Percentiles rank a stretch among this genome's conserved stretches.
Evolutionary conservation across 495 filamentous ascomycete genomes (phyloP).

Genomic region (Penicillium arizonense): DNA sequence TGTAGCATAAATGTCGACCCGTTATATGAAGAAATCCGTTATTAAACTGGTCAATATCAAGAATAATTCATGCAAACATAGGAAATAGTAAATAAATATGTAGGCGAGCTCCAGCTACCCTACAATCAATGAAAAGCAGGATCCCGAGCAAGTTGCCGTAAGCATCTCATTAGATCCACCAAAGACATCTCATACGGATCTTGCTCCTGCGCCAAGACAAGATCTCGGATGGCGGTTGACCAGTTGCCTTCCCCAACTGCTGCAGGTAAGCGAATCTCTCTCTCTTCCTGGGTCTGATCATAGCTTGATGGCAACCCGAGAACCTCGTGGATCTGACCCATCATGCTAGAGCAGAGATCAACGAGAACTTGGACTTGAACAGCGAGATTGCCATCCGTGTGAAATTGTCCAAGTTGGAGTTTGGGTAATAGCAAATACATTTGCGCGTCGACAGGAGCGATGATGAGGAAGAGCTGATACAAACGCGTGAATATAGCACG

Average conservation of each 20-base stretch:
- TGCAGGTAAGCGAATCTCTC: not conserved
- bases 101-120: too few species aligned
- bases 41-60: too few species aligned
- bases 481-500: conserved; percentile 17
- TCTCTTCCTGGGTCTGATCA: not conserved
- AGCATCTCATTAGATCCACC: conserved; percentile 17
- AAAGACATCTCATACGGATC: conserved; percentile 4
- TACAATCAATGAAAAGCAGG: conserved; percentile 1
- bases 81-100: too few species aligned
- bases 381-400: conserved; percentile 12
- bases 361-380: conserved; percentile 13
- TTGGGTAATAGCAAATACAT: conserved; percentile 12
- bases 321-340: conserved; percentile 13
- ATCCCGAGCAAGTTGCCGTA: conserved; percentile 14
- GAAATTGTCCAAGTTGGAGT: conserved; percentile 9
- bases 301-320: conserved; percentile 2
- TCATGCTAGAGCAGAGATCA: conserved; percentile 15
- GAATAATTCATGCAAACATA: too few species aligned
- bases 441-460: conserved; percentile 13
- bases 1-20: too few species aligned
- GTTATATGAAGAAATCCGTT: too few species aligned
- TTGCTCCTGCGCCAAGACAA: conserved; percentile 15
- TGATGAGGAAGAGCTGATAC: conserved; percentile 17
- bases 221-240: conserved; percentile 10
- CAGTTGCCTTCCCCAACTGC: not conserved